Evolutionary conservation across 371 early-diverging fungal species (phyloP).

Genomic region (Phascolomyces articulosus): DNA sequence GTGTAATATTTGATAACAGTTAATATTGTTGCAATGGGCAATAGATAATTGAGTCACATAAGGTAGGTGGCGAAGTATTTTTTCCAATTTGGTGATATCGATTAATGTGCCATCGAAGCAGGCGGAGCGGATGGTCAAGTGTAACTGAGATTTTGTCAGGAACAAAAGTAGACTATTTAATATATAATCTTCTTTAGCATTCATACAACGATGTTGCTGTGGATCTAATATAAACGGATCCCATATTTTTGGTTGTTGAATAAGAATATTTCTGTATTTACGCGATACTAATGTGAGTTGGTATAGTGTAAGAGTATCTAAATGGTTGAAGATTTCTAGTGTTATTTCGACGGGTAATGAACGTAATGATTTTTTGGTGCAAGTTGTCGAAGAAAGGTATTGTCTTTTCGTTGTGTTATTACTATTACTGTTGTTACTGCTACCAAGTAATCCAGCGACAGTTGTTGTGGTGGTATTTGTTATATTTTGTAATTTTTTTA

Average conservation of each 20-base stretch:
- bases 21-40: constrained; percentile 4
- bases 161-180: constrained; percentile 9
- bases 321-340: not conserved
- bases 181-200: too few species aligned
- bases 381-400: not conserved
- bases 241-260: not conserved
- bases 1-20: constrained; percentile 13
- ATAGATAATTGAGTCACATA: constrained; percentile 4
- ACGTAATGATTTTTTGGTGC: not conserved
- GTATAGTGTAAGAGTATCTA: constrained; percentile 14
- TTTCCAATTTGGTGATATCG: constrained; percentile 3
- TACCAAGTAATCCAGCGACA: not conserved
- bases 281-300: constrained; percentile 7
- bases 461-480: not conserved
- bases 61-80: constrained; percentile 10
- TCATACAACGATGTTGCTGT: not conserved
- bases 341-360: constrained; percentile 4
- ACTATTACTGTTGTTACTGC: not conserved
- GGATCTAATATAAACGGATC: not conserved
- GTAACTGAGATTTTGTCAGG: not conserved
- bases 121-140: constrained; percentile 2
- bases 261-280: constrained; percentile 3
- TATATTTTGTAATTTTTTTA: not conserved
- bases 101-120: constrained; percentile 7
- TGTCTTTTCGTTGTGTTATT: not conserved